Evolutionary conservation across 768 basidiomycete species (phyloP).

Genomic region (Mycena crocata): DNA sequence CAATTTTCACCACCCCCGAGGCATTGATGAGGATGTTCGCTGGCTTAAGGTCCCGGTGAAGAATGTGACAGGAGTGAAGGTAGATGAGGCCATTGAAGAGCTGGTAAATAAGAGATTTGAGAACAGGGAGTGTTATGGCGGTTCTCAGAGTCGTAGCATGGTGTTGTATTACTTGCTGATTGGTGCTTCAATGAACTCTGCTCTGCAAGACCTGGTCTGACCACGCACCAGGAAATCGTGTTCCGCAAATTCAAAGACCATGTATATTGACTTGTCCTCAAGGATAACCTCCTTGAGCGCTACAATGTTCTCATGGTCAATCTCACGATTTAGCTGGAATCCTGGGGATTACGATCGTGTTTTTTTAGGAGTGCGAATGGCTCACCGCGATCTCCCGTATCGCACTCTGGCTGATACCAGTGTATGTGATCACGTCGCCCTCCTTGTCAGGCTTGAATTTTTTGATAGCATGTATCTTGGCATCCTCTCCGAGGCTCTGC

Average conservation of each 20-base stretch:
- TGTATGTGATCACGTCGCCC: slow-evolving; percentile 94
- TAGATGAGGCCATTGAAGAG: slow-evolving; percentile 94
- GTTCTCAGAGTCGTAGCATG: slow-evolving; percentile 91
- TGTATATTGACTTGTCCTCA: slow-evolving; percentile 98
- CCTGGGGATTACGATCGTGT: neutral
- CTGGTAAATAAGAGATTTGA: slow-evolving; percentile 95
- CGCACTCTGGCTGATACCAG: slow-evolving; percentile 97
- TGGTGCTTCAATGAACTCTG: neutral
- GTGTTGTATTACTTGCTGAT: slow-evolving; percentile 98
- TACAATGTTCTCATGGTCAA: slow-evolving; percentile 91
- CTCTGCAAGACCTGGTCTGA: neutral
- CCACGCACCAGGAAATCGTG: slow-evolving; percentile 94
- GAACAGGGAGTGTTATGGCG: slow-evolving; percentile 78
- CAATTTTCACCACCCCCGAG: slow-evolving; percentile 92
- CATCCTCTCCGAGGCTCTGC: slow-evolving; percentile 76
- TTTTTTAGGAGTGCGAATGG: neutral
- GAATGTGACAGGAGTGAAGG: slow-evolving; percentile 93
- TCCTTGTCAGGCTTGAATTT: slow-evolving; percentile 99
- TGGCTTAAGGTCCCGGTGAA: slow-evolving; percentile 98
- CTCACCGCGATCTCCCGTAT: slow-evolving; percentile 95
- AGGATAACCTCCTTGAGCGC: slow-evolving; percentile 94
- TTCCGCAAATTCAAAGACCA: slow-evolving; percentile 99
- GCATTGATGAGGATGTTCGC: slow-evolving; percentile 98
- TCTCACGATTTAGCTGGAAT: slow-evolving; percentile 85
- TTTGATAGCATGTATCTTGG: slow-evolving; percentile 92